Percentiles rank a stretch among this genome's conserved stretches.
Conservation (phyloP, 1,284 basidiomycete species). For the Rhodotorula sp. region DNA sequence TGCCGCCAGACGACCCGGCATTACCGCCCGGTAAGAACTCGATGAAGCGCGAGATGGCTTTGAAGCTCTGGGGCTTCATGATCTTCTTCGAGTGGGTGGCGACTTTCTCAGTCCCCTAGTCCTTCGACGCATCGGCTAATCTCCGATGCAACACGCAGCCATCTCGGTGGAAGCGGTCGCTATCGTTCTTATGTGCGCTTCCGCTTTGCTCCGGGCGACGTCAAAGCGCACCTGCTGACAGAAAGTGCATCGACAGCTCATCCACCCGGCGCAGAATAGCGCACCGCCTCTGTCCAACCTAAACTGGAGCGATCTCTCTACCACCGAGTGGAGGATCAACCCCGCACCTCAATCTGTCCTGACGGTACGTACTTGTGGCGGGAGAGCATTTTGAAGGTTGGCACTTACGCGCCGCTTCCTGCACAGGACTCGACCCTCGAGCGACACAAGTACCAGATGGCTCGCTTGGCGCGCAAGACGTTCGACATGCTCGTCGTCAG, state of each 20-base stretch:
- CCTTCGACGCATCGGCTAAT: no score
- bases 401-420: neutral
- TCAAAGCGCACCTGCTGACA: neutral
- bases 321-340: conserved; percentile 30
- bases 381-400: no score
- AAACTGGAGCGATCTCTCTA: conserved; percentile 23
- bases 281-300: conserved; percentile 29
- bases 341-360: conserved; percentile 9
- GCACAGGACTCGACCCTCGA: conserved; percentile 35
- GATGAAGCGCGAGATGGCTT: conserved; percentile 31
- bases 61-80: conserved; percentile 23
- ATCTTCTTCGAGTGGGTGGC: conserved; percentile 26
- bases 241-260: conserved; percentile 9
- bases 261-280: conserved; percentile 29
- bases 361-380: neutral
- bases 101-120: neutral
- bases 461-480: conserved; percentile 17
- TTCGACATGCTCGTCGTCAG: conserved; percentile 23
- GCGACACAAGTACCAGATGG: conserved; percentile 26
- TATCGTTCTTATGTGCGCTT: neutral
- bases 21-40: conserved; percentile 37
- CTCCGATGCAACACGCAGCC: neutral
- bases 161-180: neutral
- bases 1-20: conserved; percentile 31
- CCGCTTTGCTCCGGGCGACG: no score